phyloP scores from a whole-genome alignment of 169 alveolate genomes.

The Cyclospora cayetanensis region DNA sequence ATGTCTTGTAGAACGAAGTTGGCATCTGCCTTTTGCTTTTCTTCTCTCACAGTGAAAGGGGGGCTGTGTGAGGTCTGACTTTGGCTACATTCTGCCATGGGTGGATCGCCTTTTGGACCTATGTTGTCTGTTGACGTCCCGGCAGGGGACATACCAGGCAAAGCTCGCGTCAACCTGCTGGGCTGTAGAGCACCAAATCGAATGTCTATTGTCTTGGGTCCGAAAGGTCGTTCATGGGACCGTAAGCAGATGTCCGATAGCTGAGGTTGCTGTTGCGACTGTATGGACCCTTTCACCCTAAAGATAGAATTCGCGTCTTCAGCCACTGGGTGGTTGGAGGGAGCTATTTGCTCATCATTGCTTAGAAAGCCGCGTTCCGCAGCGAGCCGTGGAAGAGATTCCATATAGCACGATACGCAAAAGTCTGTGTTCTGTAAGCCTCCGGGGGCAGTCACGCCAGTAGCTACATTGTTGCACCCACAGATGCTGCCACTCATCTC shows the following conservation, averaged over 20 bases:
- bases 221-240: neutral
- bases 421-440: neutral
- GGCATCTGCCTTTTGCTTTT: conserved; percentile 26
- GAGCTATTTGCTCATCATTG: conserved; percentile 7
- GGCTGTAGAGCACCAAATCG: neutral
- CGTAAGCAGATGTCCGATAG: neutral
- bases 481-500: neutral
- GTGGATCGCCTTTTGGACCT: no score
- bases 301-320: conserved; percentile 6
- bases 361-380: conserved; percentile 41
- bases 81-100: neutral
- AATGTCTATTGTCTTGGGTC: neutral
- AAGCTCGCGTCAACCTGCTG: neutral
- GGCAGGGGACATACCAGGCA: neutral
- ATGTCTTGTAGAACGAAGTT: neutral
- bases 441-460: neutral
- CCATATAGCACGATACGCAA: conserved; percentile 51
- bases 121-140: no score
- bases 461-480: neutral
- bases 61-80: neutral
- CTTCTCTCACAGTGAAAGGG: conserved; percentile 1
- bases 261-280: conserved; percentile 31
- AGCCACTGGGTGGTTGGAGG: neutral
- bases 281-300: neutral
- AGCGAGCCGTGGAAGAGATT: conserved; percentile 48